Percentiles rank a stretch among this genome's conserved stretches.
Conservation (phyloP, 768 basidiomycete genomes). For the Coprinellus aureogranulatus region DNA sequence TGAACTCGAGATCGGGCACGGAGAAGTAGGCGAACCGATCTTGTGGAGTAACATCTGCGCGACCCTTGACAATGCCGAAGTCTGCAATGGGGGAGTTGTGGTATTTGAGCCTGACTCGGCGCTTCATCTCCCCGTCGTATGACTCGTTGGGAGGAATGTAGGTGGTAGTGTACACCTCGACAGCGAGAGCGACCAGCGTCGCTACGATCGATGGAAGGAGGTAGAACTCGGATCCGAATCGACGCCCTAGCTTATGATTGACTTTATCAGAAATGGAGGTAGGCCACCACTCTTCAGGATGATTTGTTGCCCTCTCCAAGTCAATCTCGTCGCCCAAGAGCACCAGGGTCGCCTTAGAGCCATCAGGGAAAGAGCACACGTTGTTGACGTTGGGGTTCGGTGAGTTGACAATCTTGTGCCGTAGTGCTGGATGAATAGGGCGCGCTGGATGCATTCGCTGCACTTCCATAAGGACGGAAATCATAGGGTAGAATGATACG, state of each 20-base stretch:
- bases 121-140: neutral
- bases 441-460: neutral
- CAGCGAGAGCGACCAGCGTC: slow-evolving; percentile 31
- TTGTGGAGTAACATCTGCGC: slow-evolving; percentile 28
- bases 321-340: slow-evolving; percentile 26
- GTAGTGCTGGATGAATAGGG: slow-evolving; percentile 9
- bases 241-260: slow-evolving; percentile 25
- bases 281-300: slow-evolving; percentile 33
- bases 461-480: slow-evolving; percentile 11
- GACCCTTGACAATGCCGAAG: slow-evolving; percentile 42
- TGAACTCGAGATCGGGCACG: slow-evolving; percentile 20
- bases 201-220: slow-evolving; percentile 32
- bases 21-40: slow-evolving; percentile 37
- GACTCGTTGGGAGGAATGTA: slow-evolving; percentile 10
- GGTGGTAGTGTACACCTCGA: slow-evolving; percentile 41
- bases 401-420: slow-evolving; percentile 11
- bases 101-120: slow-evolving; percentile 35
- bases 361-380: slow-evolving; percentile 21
- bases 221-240: slow-evolving; percentile 33
- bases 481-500: slow-evolving; percentile 12
- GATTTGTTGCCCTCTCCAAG: neutral
- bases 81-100: slow-evolving; percentile 40
- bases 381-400: slow-evolving; percentile 9
- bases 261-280: slow-evolving; percentile 21
- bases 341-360: slow-evolving; percentile 23